Base-by-base conservation (phyloP, 495 filamentous ascomycete species). In the Daldinia bambusicola region DNA sequence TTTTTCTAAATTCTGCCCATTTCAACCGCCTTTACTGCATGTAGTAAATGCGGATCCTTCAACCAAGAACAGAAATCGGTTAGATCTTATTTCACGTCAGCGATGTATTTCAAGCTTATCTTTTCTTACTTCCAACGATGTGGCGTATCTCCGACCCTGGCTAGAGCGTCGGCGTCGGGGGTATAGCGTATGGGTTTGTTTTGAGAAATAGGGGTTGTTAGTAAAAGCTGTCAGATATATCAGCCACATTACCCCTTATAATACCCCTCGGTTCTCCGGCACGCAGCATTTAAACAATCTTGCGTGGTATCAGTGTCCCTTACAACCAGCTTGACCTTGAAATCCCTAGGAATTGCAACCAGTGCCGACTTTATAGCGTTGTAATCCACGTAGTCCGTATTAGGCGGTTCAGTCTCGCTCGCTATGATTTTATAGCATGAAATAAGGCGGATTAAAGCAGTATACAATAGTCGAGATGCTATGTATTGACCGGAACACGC, bases 341-440 rank as follows among this genome's bases (percentile, higher is more conserved):
- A 88, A 50, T 84, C 78, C 41, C 81, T 72, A 2, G 86, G 86
- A 65, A 87, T 87, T 2, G 86, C 85, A 8, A 87, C 85, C 20
- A 87, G 62, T 0, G 86, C 85, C 0, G 80, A 83, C 72, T 87
- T 87, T 64, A 86, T 82, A 62, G 81, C 78, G 61, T 88, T 88
- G 55, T 87, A 88, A 22, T 88, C 86, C 13, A 86, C 80, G 66
- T 87, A 87, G 67, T 88, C 85, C 0, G 84, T 87, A 59, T 86
- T 87, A 1, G 85, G 85, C 1, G 85, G 84, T 6, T 78, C 67
- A 0, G 66, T 65, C 58, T 85, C 78, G 53, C 81, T 84, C 0
- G 85, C 85, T 8, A 84, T 81, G 61, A 88, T 84, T 56, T 81
- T 81, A 71, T 85, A 88, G 10, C 76, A 77, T 5, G 78, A 79